Evolutionary conservation across 306 rosid species (phyloP), one percentile per base, ranked within the genome.

Genomic region (Medicago ruthenica): DNA sequence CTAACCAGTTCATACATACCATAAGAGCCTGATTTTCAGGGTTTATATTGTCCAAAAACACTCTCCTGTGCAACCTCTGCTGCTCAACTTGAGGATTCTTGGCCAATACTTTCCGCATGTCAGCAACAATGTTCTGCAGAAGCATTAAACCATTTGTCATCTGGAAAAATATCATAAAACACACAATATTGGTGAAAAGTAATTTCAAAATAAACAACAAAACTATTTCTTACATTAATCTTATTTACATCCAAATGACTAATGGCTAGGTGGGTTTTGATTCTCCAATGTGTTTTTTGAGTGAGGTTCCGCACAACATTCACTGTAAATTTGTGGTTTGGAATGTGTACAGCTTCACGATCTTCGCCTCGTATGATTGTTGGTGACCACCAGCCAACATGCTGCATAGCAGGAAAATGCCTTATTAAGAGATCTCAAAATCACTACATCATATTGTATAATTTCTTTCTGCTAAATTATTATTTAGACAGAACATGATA

Each of bases 371-470:
- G 87, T 21, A 94, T 78, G 73, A 94, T 85, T 62, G 98, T 95
- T 10, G 98, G 97, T 22, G 98, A 95, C 97, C 98, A 95, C 98
- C 98, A 95, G 54, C 98, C 98, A 76, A 95, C 97, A 75, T 95
- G 97, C 98, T 95, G 81, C 78, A 82, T 74, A 68, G 18, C 31
- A 88, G 36, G 74, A 83, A 63, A 78, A 70, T 60, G 67, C 61
- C 41, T 45, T 53, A 53, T 37, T 64, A 67, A 21, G 39, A 64
- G 57, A 80, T 70, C 62, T 36, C 24, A 54, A 48, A 73, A 84
- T 57, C 70, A 73, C 37, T 67, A 79, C 14, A 37, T 44, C 8
- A 27, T 81, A 54, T 57, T 36, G 20, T 61, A 55, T 22, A 73
- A 73, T 76, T 42, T 53, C 50, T 17, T 15, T 73, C 59, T 31